These are phyloP conservation scores for Musa acuminata DNA, from an alignment of 176 grass and related monocot species.

Conservation along the genomic window DNA sequence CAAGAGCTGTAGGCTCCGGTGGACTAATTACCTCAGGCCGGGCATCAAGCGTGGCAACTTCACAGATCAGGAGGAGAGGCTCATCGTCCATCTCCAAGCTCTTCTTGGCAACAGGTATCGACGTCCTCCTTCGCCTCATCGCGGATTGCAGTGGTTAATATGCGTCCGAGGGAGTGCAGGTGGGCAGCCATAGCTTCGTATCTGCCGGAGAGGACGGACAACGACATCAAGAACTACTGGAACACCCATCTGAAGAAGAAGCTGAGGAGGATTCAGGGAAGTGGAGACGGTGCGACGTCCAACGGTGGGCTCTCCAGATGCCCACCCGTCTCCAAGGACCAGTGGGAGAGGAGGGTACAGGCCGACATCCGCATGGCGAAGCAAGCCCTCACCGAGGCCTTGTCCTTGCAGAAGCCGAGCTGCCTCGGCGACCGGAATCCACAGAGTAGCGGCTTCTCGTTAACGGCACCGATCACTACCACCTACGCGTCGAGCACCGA, in stretches of 20 bases:
- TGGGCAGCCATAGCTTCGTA: conserved; percentile 95
- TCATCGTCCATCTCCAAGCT: conserved; percentile 91
- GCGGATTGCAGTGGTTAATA: too few species aligned
- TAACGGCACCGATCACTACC: background rate
- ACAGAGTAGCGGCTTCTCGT: too few species aligned
- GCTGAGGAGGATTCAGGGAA: conserved; percentile 46
- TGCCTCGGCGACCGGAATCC: too few species aligned
- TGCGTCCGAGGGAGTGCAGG: conserved; percentile 14
- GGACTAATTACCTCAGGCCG: conserved; percentile 95
- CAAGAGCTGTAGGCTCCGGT: conserved; percentile 94
- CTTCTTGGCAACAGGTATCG: conserved; percentile 77
- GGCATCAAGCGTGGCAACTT: conserved; percentile 95
- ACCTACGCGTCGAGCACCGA: conserved; percentile 84
- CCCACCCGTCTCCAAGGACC: conserved; percentile 44
- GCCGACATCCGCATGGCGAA: conserved; percentile 87
- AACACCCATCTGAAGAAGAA: conserved; percentile 96
- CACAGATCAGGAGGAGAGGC: conserved; percentile 80
- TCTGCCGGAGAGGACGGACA: conserved; percentile 91
- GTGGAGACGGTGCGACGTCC: background rate
- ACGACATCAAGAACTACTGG: conserved; percentile 99
- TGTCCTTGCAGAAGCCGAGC: conserved; percentile 39
- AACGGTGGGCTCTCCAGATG: too few species aligned
- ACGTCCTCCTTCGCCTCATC: too few species aligned
- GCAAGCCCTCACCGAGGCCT: conserved; percentile 73
- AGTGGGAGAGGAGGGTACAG: conserved; percentile 86